Percentiles rank a stretch among this genome's conserved stretches.
Conservation (phyloP, 495 filamentous ascomycete genomes). For the Zalerion maritima region DNA sequence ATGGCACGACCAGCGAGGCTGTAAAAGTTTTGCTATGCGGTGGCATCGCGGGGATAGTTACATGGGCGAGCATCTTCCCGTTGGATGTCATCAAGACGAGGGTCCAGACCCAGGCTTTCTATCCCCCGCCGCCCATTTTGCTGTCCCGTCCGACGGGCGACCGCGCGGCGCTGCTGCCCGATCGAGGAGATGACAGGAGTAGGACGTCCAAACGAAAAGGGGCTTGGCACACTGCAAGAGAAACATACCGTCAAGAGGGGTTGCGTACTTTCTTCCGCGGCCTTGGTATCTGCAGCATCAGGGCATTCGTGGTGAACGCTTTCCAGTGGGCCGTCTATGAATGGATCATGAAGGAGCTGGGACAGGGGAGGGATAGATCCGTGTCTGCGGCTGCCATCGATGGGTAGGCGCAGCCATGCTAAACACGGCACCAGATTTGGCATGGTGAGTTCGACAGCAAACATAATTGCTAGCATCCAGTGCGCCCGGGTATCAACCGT, state of each 20-base stretch:
- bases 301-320: conserved; percentile 78
- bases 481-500: too few species aligned
- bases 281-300: conserved; percentile 57
- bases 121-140: conserved; percentile 11
- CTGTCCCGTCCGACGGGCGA: conserved; percentile 16
- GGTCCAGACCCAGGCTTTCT: conserved; percentile 50
- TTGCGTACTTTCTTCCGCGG: conserved; percentile 59
- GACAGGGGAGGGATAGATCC: conserved; percentile 12
- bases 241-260: conserved; percentile 52
- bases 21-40: conserved; percentile 63
- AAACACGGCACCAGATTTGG: too few species aligned
- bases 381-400: too few species aligned
- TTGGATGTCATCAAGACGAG: conserved; percentile 82
- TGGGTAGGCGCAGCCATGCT: too few species aligned
- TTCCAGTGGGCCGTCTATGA: conserved; percentile 79
- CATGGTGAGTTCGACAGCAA: too few species aligned
- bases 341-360: conserved; percentile 52
- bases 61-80: conserved; percentile 78
- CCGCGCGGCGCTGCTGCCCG: conserved; percentile 18
- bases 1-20: conserved; percentile 17
- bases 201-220: conserved; percentile 22
- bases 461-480: too few species aligned
- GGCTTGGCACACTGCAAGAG: conserved; percentile 45
- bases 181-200: conserved; percentile 10
- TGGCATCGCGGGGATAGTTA: conserved; percentile 68